These are phyloP conservation scores for Aleurites moluccanus DNA, from an alignment of 441 rosid species.

Conservation along the genomic window DNA sequence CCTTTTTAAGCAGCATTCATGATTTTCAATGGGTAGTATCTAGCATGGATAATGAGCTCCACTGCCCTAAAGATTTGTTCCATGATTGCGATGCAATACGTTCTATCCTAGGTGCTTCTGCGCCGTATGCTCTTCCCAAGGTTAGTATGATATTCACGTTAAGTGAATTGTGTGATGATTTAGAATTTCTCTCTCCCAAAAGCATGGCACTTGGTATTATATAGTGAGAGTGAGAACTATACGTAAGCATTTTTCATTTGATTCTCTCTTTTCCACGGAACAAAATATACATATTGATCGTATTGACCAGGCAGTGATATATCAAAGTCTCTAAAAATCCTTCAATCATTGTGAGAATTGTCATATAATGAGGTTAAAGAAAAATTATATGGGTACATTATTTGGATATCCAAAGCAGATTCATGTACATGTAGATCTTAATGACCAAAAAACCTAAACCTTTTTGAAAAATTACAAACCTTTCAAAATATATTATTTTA, in stretches of 20 bases:
- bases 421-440: background rate
- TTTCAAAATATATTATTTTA: too few relatives aligned
- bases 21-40: conserved; percentile 76
- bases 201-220: background rate
- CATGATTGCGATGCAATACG: conserved; percentile 80
- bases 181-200: background rate
- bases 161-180: background rate
- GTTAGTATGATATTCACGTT: conserved; percentile 40
- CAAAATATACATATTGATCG: background rate
- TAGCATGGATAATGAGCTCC: conserved; percentile 68
- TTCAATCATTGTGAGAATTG: background rate
- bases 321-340: background rate
- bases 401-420: background rate
- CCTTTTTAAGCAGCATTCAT: conserved; percentile 64
- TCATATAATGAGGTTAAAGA: background rate
- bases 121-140: conserved; percentile 92
- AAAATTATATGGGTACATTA: background rate
- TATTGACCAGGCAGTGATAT: background rate
- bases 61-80: conserved; percentile 70
- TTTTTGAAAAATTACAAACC: too few relatives aligned
- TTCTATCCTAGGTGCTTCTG: conserved; percentile 71
- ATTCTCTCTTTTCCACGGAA: background rate
- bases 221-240: background rate
- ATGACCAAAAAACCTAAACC: background rate
- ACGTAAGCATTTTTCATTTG: background rate